Percentiles rank a stretch among this genome's conserved stretches.
These are phyloP conservation scores for Aplosporella prunicola DNA, from an alignment of 2,329 filamentous ascomycete genomes.

Conservation along the genomic window DNA sequence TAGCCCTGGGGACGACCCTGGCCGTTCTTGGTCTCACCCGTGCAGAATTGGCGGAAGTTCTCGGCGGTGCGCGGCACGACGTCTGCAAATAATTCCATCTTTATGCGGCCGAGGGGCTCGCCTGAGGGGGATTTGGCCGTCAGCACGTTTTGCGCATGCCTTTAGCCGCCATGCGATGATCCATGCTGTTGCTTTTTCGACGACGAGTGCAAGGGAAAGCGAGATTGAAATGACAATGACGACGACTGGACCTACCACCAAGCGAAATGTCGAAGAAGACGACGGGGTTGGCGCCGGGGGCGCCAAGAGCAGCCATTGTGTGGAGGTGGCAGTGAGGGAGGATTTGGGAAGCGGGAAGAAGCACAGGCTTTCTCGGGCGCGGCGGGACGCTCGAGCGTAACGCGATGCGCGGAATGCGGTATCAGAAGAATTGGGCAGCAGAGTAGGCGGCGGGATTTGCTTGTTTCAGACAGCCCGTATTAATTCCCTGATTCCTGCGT, in stretches of 20 bases:
- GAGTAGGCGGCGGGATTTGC: too few species aligned
- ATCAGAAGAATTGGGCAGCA: too few species aligned
- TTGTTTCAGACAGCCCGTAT: too few species aligned
- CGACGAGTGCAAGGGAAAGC: not conserved
- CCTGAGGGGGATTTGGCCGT: constrained; percentile 42
- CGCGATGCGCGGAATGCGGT: too few species aligned
- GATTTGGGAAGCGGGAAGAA: not conserved
- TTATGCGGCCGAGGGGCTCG: constrained; percentile 76
- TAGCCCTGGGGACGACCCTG: constrained; percentile 79
- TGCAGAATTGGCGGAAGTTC: constrained; percentile 96
- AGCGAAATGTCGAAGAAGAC: constrained; percentile 73
- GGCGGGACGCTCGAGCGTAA: too few species aligned
- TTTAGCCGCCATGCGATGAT: not conserved
- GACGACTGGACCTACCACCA: constrained; percentile 51
- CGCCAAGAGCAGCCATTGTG: constrained; percentile 12
- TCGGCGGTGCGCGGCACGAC: constrained; percentile 81
- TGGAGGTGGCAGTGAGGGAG: constrained; percentile 4
- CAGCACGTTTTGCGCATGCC: constrained; percentile 4
- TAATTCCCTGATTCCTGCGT: too few species aligned
- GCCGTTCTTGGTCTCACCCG: constrained; percentile 75
- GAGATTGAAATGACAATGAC: too few species aligned
- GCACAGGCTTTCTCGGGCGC: too few species aligned
- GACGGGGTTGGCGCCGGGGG: constrained; percentile 35
- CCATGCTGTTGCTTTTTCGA: not conserved
- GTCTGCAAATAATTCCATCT: constrained; percentile 83